Base-by-base conservation (phyloP, 2,329 filamentous ascomycete species). In the Coniochaeta prunicola region DNA sequence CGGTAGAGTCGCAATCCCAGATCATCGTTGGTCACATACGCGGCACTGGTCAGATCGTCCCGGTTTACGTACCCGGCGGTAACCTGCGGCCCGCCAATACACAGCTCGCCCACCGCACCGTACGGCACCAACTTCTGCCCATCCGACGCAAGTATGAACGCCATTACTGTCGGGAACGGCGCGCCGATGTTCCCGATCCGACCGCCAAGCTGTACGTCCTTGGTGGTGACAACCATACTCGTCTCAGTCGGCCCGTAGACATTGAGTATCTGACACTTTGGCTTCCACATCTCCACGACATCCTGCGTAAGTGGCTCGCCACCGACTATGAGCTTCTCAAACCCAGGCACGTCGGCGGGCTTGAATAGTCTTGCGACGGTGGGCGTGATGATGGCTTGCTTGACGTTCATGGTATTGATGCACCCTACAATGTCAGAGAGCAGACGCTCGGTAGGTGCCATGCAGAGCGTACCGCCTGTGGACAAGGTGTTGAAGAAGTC, bases 241-340 rank as follows among this genome's bases (percentile, higher is more conserved):
- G 30, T 38, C 53, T 80, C 78, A 0, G 77, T 78, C 5, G 78
- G 78, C 0, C 78, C 78, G 42, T 80, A 80, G 1, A 75, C 77
- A 58, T 80, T 79, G 5, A 80, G 70, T 13, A 80, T 70, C 58
- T 71, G 75, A 0, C 77, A 76, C 8, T 68, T 67, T 28, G 73
- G 67, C 33, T 76, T 74, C 78, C 78, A 80, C 4, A 67, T 69
- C 0, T 74, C 71, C 17, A 78, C 77, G 36, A 80, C 77, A 10
- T 76, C 76, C 0, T 76, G 70, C 0, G 80, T 81, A 59, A 84
- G 79, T 9, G 77, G 74, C 65, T 82, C 79, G 13, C 79, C 79
- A n/a, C 77, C 78, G 8, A 62, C 34, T 15, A 60, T 30, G 13
- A 63, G 53, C 33, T 34, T 57, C 31, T 56, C 38, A 31, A 63